phyloP scores from a whole-genome alignment of 306 rosid species.

The Boehmeria nivea region DNA sequence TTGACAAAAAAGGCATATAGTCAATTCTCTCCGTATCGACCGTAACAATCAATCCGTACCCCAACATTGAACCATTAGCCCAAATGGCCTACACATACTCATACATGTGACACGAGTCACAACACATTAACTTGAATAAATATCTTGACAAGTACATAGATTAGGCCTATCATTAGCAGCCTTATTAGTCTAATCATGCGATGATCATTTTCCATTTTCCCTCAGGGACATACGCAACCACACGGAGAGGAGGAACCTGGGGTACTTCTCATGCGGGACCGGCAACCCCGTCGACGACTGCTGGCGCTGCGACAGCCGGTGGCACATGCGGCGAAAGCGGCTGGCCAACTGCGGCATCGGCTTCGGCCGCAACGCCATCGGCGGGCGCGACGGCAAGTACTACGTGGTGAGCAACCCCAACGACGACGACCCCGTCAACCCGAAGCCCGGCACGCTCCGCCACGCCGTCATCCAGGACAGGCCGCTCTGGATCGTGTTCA shows the following conservation, averaged over 20 bases:
- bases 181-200: no score
- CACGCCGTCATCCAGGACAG: constrained; percentile 81
- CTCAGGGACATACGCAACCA: constrained; percentile 59
- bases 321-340: constrained; percentile 63
- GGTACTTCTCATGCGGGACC: constrained; percentile 73
- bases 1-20: not conserved
- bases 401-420: constrained; percentile 57
- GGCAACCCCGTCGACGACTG: constrained; percentile 97
- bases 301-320: constrained; percentile 84
- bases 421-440: constrained; percentile 70
- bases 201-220: no score
- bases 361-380: constrained; percentile 82
- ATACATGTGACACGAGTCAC: constrained; percentile 1
- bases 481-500: constrained; percentile 94
- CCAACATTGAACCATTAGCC: constrained; percentile 24
- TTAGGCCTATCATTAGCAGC: no score
- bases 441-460: constrained; percentile 83
- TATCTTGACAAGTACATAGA: no score
- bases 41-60: constrained; percentile 46
- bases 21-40: constrained; percentile 50
- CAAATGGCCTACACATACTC: constrained; percentile 8
- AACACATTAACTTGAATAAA: no score
- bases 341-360: constrained; percentile 82
- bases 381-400: constrained; percentile 82
- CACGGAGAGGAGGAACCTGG: constrained; percentile 66